Base-by-base conservation (phyloP, 1,284 basidiomycete species). In the Cutaneotrichosporon sp. region DNA sequence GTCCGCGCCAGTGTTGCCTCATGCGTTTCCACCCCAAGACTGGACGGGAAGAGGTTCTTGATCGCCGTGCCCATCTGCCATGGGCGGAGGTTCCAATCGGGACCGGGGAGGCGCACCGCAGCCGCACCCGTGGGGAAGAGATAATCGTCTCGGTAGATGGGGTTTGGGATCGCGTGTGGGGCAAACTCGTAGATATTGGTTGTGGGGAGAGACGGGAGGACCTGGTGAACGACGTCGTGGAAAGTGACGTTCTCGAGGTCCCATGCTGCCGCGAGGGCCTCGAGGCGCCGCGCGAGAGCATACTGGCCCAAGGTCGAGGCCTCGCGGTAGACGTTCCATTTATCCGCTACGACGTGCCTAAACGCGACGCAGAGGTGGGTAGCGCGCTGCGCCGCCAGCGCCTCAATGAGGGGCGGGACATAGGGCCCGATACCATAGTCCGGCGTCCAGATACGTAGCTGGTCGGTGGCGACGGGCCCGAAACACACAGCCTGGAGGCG, bases 121-220 rank as follows among this genome's bases (percentile, higher is more conserved):
- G 59, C 47, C 2, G n/a, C n/a, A 2, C 68, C 67, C 4, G 60
- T 56, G 2, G 65, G 66, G 55, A 70, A 70, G 40, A 42, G 38
- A 22, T 50, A 63, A 14, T 57, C 36, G 7, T 49, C 34, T 8
- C 53, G 30, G 13, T 56, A 52, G 9, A 36, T 18, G 10, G 56
- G 62, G n/a, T 68, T 58, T 10, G 64, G 63, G 2, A 66, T 50
- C 47, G 69, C 60, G 61, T 73, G 73, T 1, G 73, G 69, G 4
- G 70, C 68, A 61, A 76, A 76, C 59, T 73, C 65, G 62, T 75
- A 76, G 14, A 63, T 51, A 61, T 76, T 76, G 21, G 31, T 22
- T 22, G 65, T 65, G 11, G 51, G 59, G 0, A 76, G 55, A 10
- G 65, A 62, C 13, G 75, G 73, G 11, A 71, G 63, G 3, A 74